Evolutionary conservation across 768 basidiomycete genomes (phyloP).

Genomic region (Boletus speciosus): DNA sequence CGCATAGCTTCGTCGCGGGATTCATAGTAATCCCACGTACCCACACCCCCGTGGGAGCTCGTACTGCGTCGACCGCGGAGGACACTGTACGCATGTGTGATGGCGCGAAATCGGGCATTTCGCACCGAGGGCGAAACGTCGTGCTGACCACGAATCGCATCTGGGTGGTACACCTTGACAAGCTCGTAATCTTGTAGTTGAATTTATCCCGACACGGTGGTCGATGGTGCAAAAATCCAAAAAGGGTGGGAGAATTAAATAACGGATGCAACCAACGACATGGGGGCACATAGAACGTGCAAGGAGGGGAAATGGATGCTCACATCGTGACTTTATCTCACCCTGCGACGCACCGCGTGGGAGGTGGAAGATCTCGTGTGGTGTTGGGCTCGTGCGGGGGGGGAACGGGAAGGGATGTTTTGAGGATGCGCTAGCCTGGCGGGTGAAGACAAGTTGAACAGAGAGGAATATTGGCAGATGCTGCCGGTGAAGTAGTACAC

Average conservation of each 20-base stretch:
- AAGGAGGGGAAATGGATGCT: conserved; percentile 20
- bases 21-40: conserved; percentile 2
- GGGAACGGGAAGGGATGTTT: conserved; percentile 47
- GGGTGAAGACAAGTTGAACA: not conserved
- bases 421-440: conserved; percentile 14
- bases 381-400: conserved; percentile 48
- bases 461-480: not conserved
- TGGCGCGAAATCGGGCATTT: conserved; percentile 60
- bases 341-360: conserved; percentile 48
- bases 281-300: not conserved
- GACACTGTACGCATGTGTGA: conserved; percentile 61
- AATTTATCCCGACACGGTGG: not conserved
- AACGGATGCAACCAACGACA: not conserved
- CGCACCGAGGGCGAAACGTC: conserved; percentile 40
- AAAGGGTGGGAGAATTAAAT: not conserved
- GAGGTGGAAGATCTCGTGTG: conserved; percentile 74
- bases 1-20: conserved; percentile 41
- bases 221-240: not conserved
- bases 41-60: not conserved
- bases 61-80: conserved; percentile 15
- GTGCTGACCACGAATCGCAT: conserved; percentile 44
- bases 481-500: not conserved
- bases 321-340: conserved; percentile 68
- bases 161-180: conserved; percentile 69
- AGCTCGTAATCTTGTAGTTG: conserved; percentile 62